Percentiles rank a stretch among this genome's conserved stretches.
Conservation (phyloP, 75 land plant genomes). For the Pinus taeda region DNA sequence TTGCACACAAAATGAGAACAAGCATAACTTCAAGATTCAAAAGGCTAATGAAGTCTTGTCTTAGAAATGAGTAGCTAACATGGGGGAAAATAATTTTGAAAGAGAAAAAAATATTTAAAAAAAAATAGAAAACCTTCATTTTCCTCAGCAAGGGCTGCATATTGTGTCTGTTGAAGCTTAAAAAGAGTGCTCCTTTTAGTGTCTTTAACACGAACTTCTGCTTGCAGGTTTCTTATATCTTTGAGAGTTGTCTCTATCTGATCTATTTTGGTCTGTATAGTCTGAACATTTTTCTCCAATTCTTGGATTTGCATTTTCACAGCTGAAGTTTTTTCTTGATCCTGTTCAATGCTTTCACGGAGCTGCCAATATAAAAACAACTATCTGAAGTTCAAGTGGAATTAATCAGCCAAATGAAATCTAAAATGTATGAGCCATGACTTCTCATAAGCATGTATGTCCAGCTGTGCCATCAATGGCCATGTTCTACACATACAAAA, state of each 20-base stretch:
- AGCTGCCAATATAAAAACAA: constrained; percentile 48
- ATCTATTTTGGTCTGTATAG: constrained; percentile 56
- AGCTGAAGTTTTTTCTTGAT: constrained; percentile 61
- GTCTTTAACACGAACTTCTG: constrained; percentile 52
- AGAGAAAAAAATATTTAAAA: neutral
- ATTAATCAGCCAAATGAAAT: neutral
- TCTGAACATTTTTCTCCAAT: constrained; percentile 51
- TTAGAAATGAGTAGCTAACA: neutral
- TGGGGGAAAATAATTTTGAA: neutral
- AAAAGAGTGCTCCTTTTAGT: constrained; percentile 60
- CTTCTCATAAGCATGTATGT: neutral
- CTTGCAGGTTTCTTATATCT: constrained; percentile 54
- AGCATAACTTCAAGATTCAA: neutral
- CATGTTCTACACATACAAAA: neutral
- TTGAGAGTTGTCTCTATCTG: constrained; percentile 55
- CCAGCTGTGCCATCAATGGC: neutral
- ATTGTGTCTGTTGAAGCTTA: constrained; percentile 71
- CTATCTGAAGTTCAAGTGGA: neutral
- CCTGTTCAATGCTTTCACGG: constrained; percentile 82
- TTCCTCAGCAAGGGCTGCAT: constrained; percentile 79
- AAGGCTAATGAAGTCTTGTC: neutral
- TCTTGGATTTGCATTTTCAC: constrained; percentile 67
- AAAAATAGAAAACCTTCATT: constrained; percentile 58
- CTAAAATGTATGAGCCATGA: neutral
- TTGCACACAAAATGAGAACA: neutral